Percentiles rank a stretch among this genome's conserved stretches.
These are phyloP conservation scores for Ophiostoma sp. DNA, from an alignment of 2,329 filamentous ascomycete species.

Conservation along the genomic window DNA sequence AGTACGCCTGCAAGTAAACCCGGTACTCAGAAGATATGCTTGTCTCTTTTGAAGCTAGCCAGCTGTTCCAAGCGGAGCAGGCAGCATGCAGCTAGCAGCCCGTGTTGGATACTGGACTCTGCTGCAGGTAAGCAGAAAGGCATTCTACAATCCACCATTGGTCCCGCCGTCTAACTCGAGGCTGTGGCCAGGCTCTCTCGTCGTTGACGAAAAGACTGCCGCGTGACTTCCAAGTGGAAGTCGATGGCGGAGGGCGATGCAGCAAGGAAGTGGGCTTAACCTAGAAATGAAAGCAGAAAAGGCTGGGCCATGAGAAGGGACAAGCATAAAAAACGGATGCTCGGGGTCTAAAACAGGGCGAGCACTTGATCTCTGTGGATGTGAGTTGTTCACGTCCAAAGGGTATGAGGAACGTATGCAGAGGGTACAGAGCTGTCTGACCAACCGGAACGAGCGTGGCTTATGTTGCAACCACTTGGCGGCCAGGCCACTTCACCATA, in stretches of 20 bases:
- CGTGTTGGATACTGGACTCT: not conserved
- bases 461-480: conserved; percentile 18
- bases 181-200: too few relatives aligned
- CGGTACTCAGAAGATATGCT: not conserved
- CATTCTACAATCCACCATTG: not conserved
- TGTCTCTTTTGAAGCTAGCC: not conserved
- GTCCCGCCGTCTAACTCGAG: not conserved
- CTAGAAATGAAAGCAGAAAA: too few relatives aligned
- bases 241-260: too few relatives aligned
- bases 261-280: too few relatives aligned
- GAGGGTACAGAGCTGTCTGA: not conserved
- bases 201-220: too few relatives aligned
- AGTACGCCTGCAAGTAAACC: not conserved
- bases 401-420: not conserved
- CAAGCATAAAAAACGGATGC: not conserved
- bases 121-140: not conserved
- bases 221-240: too few relatives aligned
- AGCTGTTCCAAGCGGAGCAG: not conserved
- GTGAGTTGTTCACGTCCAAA: not conserved
- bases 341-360: not conserved
- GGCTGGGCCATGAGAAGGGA: not conserved
- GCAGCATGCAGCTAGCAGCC: conserved; percentile 4
- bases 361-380: not conserved
- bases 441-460: conserved; percentile 3
- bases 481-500: not conserved